Evolutionary conservation across 306 rosid genomes (phyloP), one percentile per base, ranked within the genome.

Genomic region (Potentilla sterilis): DNA sequence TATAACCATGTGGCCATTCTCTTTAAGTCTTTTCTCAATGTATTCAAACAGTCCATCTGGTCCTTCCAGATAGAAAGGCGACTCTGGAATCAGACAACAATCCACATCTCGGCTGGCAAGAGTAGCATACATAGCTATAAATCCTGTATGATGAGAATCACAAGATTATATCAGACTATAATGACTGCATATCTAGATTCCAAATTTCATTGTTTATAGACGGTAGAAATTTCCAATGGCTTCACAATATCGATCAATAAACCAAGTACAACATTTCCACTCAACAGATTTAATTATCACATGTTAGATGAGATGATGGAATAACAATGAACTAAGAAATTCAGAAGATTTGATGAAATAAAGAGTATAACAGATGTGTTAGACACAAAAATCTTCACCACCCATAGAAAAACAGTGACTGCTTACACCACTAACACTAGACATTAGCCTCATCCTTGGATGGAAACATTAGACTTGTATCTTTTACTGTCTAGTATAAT

Each of bases 21-120:
- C 93, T 71, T 89, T 85, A 0, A 91, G 82, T 59, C 86, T 85
- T 79, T 69, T 86, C 77, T 88, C 90, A 37, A 88, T 81, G 58
- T 72, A 88, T 73, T 88, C 90, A 49, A 85, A 78, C 1, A 91
- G 86, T 46, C 96, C 96, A 40, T 91, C 91, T 6, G 82, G 34
- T 35, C 96, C 96, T 65, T 91, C 91, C 28, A 91, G 83, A 82
- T 88, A 85, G 72, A 91, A 91, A 51, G 84, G 93, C 14, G 96
- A 88, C 18, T 91, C 96, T 42, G 96, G 96, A 67, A 91, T 91
- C 87, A 91, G 77, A 83, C 93, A 91, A 61, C 93, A 91, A 72
- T 91, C 96, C 13, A 91, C 93, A 9, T 91, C 96, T 81, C 96
- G 51, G 79, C 91, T 91, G 0, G 90, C 96, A 55, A 91, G 89